Percentiles rank a stretch among this genome's conserved stretches.
Conservation (phyloP, 768 basidiomycete genomes). For the Rhodotorula babjevae region DNA sequence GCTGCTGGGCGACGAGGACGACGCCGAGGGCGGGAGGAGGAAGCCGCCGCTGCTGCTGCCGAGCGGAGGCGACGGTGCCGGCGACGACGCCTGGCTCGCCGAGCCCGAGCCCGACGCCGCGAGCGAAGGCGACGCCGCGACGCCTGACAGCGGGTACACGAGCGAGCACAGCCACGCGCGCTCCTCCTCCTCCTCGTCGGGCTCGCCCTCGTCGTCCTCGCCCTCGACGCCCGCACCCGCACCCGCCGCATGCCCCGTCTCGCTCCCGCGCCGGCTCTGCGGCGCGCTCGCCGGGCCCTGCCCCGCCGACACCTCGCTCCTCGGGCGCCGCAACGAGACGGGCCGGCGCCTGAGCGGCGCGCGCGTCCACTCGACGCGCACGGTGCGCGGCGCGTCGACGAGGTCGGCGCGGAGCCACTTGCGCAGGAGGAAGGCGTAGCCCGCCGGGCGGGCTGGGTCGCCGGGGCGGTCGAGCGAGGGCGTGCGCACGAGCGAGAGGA, state of each 20-base stretch:
- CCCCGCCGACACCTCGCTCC: no score
- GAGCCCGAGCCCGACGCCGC: background rate
- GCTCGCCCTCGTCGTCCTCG: constrained; percentile 61
- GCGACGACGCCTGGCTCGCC: background rate
- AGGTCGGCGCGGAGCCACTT: constrained; percentile 22
- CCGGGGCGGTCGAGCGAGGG: background rate
- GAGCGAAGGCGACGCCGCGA: background rate
- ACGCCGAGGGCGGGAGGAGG: background rate
- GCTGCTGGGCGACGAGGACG: no score
- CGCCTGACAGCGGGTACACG: constrained; percentile 53
- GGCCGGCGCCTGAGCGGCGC: background rate
- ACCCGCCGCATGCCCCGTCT: background rate
- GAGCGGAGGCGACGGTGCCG: background rate
- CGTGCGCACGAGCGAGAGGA: constrained; percentile 29
- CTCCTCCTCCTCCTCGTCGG: constrained; percentile 93
- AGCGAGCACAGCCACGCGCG: constrained; percentile 92
- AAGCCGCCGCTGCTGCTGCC: background rate
- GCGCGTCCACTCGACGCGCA: constrained; percentile 18
- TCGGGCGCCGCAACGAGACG: background rate
- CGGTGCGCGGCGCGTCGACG: background rate
- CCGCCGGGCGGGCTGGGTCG: background rate
- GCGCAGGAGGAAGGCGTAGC: constrained; percentile 23
- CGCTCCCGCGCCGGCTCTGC: background rate
- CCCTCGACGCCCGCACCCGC: background rate
- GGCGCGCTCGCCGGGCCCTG: background rate